Evolutionary conservation across 2,329 filamentous ascomycete genomes (phyloP), one percentile per base, ranked within the genome.

Genomic region (Blastomyces emzantsi): DNA sequence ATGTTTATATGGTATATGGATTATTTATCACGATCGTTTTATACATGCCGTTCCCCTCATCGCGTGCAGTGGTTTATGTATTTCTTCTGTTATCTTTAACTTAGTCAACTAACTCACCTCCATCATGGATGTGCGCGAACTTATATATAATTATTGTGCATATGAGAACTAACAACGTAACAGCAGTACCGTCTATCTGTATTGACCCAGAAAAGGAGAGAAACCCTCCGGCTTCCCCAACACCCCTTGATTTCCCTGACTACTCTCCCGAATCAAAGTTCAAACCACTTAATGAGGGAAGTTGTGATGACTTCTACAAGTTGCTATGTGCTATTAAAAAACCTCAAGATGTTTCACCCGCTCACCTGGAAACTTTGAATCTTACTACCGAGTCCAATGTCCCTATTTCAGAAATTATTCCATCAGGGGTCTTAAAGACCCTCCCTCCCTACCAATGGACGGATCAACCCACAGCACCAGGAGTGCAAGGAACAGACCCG

Each of bases 211-310:
- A 77, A 54, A 75, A 74, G 66, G 78, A 79, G 69, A 78, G 82
- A 65, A 69, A 73, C 54, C 80, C 82, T 49, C 83, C 83, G 56
- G 71, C 80, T 43, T 72, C 72, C 64, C 78, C 82, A 43, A 81
- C 78, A 33, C 77, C 78, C 25, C 74, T 84, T 57, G 81, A 81
- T 62, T 84, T 85, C 67, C 83, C 83, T 41, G 70, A 70, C 62
- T 79, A 81, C 65, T 68, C 71, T 36, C 76, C 79, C 43, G 74
- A 76, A 66, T 71, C 68, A 67, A 71, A 69, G n/a, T 59, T 69
- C 45, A 64, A 69, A 9, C 62, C 74, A 64, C 77, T 77, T 69
- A 71, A 71, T 13, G 68, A 73, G 54, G 69, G 71, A 11, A 72
- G 74, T 66, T 68, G 79, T 69, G 67, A 70, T 54, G 69, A 70